Evolutionary conservation across 2,329 filamentous ascomycete genomes (phyloP).

Genomic region (Ophiostoma novo-ulmi): DNA sequence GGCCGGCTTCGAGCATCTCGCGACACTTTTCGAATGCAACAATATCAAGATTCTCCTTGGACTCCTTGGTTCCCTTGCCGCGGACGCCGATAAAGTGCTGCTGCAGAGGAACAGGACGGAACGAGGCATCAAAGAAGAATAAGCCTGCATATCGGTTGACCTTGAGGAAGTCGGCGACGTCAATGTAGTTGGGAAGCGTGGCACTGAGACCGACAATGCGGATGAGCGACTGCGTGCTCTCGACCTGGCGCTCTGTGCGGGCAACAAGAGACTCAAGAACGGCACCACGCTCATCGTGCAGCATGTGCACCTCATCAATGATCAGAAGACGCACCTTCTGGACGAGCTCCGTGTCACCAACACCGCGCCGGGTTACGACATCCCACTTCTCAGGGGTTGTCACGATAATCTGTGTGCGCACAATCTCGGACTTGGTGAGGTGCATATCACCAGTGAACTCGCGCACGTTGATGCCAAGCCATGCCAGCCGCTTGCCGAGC

Average conservation of each 20-base stretch:
- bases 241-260: conserved; percentile 89
- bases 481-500: conserved; percentile 81
- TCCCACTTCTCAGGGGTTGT: conserved; percentile 99
- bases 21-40: conserved; percentile 90
- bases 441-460: conserved; percentile 99
- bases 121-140: conserved; percentile 96
- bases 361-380: conserved; percentile 93
- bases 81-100: conserved; percentile 97
- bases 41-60: conserved; percentile 81
- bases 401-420: conserved; percentile 95
- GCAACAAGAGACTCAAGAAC: conserved; percentile 95
- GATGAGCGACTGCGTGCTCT: conserved; percentile 95
- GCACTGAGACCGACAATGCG: conserved; percentile 93
- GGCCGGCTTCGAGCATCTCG: conserved; percentile 84
- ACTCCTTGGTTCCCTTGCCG: conserved; percentile 78
- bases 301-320: conserved; percentile 99
- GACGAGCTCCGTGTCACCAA: conserved; percentile 92
- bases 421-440: conserved; percentile 90
- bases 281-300: conserved; percentile 93
- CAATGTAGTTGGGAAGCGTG: conserved; percentile 91
- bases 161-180: conserved; percentile 94
- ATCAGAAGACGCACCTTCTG: conserved; percentile 95
- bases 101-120: conserved; percentile 90
- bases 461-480: conserved; percentile 86
- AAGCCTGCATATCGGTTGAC: conserved; percentile 89